Conservation (phyloP, 2,329 filamentous ascomycete genomes). For the Aspergillus sclerotialis region DNA sequence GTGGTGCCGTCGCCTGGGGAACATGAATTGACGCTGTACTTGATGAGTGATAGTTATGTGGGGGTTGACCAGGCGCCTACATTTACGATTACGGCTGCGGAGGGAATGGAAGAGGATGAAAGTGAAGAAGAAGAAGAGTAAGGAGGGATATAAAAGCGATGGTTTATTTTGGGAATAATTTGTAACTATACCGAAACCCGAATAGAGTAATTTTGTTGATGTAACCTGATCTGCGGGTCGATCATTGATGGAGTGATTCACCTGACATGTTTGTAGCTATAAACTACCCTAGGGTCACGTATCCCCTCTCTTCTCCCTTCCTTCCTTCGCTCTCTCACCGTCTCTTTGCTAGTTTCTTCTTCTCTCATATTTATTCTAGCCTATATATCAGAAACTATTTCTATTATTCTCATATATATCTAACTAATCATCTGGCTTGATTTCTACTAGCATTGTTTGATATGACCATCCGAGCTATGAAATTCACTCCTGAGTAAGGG, state of each 20-base stretch:
- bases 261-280: too few relatives aligned
- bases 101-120: conserved; percentile 92
- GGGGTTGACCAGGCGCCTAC: conserved; percentile 93
- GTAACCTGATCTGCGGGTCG: too few relatives aligned
- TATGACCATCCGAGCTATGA: conserved; percentile 35
- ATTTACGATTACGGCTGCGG: conserved; percentile 77
- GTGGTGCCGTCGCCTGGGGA: conserved; percentile 79
- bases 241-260: too few relatives aligned
- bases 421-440: conserved; percentile 6
- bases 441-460: conserved; percentile 12
- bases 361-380: conserved; percentile 1
- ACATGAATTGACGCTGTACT: conserved; percentile 80
- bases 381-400: neutral
- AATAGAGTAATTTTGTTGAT: too few relatives aligned
- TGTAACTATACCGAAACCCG: too few relatives aligned
- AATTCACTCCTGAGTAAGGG: conserved; percentile 37
- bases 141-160: conserved; percentile 1
- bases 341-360: neutral
- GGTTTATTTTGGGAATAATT: too few relatives aligned
- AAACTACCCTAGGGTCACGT: too few relatives aligned
- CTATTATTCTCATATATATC: neutral
- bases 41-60: conserved; percentile 97
- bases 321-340: conserved; percentile 1
- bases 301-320: neutral
- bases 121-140: conserved; percentile 69